Percentiles rank a stretch among this genome's conserved stretches.
Conservation (phyloP, 2,329 filamentous ascomycete species). For the Thielaviopsis euricoi region DNA sequence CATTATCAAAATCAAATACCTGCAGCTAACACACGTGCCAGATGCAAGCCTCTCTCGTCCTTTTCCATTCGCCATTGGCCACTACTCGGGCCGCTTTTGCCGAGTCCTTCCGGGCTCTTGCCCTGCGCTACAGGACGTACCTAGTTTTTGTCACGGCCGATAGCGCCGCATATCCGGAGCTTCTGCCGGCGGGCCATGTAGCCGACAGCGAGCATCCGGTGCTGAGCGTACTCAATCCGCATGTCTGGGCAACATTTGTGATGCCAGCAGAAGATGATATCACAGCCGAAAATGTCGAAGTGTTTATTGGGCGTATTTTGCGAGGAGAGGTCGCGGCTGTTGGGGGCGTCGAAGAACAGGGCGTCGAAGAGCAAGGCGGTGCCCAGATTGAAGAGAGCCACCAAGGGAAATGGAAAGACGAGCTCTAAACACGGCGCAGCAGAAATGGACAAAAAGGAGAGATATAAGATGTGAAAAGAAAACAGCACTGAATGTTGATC, state of each 20-base stretch:
- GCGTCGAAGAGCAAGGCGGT: too few species aligned
- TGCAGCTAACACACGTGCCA: not conserved
- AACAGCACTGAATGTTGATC: too few species aligned
- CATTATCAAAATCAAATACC: too few species aligned
- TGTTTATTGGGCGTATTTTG: slow-evolving; percentile 28
- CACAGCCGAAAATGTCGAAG: slow-evolving; percentile 21
- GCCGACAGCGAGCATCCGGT: slow-evolving; percentile 12
- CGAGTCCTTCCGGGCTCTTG: slow-evolving; percentile 22
- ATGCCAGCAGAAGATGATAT: slow-evolving; percentile 18
- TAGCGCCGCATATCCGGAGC: slow-evolving; percentile 24
- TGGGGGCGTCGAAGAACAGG: not conserved
- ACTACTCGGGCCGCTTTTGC: slow-evolving; percentile 10
- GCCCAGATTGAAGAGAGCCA: too few species aligned
- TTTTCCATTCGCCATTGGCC: not conserved
- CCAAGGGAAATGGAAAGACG: too few species aligned
- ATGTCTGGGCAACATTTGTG: slow-evolving; percentile 28
- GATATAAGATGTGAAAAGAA: too few species aligned
- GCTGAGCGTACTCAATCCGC: slow-evolving; percentile 28
- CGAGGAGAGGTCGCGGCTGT: slow-evolving; percentile 23
- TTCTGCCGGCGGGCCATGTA: not conserved
- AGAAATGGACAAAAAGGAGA: too few species aligned
- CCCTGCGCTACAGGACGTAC: slow-evolving; percentile 29
- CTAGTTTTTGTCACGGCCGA: slow-evolving; percentile 32
- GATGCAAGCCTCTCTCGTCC: not conserved
- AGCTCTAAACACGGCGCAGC: too few species aligned